Evolutionary conservation across 257 asterid species (phyloP).

Genomic region (Parsonsia alboflavescens): DNA sequence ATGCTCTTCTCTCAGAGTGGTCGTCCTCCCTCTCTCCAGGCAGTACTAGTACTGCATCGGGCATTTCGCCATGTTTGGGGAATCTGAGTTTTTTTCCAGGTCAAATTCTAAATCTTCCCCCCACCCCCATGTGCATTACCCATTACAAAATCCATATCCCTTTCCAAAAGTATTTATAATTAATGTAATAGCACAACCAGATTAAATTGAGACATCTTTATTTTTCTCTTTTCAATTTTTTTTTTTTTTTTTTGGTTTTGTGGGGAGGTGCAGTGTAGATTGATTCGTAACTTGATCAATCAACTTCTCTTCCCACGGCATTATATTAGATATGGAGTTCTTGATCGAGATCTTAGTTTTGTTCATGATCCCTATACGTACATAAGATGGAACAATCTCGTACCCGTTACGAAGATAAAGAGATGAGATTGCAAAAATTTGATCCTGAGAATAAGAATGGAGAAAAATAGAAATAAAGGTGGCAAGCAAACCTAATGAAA

Average conservation of each 20-base stretch:
- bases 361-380: too few species aligned
- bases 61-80: conserved; percentile 22
- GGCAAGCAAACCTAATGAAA: not conserved
- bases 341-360: not conserved
- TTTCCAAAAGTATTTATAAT: not conserved
- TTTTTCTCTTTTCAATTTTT: not conserved
- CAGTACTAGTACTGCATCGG: conserved; percentile 18
- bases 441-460: not conserved
- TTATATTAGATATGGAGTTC: not conserved
- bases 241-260: not conserved
- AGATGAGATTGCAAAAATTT: not conserved
- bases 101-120: conserved; percentile 26
- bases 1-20: conserved; percentile 10
- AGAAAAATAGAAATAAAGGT: not conserved
- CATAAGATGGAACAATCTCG: too few species aligned
- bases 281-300: not conserved
- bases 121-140: conserved; percentile 48
- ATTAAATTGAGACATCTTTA: not conserved
- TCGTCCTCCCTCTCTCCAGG: not conserved
- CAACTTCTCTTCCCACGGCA: conserved; percentile 1
- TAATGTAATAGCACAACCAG: not conserved
- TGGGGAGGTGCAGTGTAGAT: not conserved
- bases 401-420: too few species aligned
- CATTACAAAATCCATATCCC: conserved; percentile 22
- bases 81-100: conserved; percentile 23